A percentile compares a stretch with the other conserved stretches of the same genome.
phyloP scores from a whole-genome alignment of 1,139 yeast species.

The Hyphopichia buzzinii region DNA sequence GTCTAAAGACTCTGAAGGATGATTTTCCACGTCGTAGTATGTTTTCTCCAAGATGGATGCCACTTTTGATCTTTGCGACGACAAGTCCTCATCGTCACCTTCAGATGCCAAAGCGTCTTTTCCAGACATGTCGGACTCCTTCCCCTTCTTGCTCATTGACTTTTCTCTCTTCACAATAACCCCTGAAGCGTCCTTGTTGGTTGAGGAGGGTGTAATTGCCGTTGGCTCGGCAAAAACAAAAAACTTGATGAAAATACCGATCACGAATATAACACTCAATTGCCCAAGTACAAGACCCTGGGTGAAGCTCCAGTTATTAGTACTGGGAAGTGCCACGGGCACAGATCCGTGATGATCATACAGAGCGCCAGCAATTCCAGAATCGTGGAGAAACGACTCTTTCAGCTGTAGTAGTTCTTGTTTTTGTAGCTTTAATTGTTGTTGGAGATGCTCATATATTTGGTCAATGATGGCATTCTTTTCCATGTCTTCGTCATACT shows the following conservation, averaged over 20 bases:
- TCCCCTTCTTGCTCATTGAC: too few species aligned
- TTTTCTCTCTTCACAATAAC: conserved; percentile 37
- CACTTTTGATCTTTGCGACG: conserved; percentile 15
- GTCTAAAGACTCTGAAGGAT: conserved; percentile 85
- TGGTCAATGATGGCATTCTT: conserved; percentile 2
- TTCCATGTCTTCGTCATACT: conserved; percentile 1
- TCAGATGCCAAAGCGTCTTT: conserved; percentile 22
- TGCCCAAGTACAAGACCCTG: conserved; percentile 85
- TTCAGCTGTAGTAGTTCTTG: conserved; percentile 29
- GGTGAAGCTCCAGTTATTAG: conserved; percentile 57
- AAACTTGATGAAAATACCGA: conserved; percentile 75
- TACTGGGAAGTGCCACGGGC: conserved; percentile 1
- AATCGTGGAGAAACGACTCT: conserved; percentile 21
- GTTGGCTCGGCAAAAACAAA: conserved; percentile 78
- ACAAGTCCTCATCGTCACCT: conserved; percentile 1
- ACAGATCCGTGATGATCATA: conserved; percentile 4
- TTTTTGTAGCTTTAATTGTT: conserved; percentile 32
- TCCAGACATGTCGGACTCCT: conserved; percentile 13
- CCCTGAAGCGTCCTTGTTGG: conserved; percentile 33
- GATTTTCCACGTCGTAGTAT: conserved; percentile 85
- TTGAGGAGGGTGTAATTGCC: conserved; percentile 29
- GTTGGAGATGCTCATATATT: conserved; percentile 22
- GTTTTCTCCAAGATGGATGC: conserved; percentile 77
- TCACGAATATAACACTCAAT: conserved; percentile 72
- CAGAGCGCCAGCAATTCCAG: conserved; percentile 4